A percentile compares a stretch with the other conserved stretches of the same genome.
phyloP scores from a whole-genome alignment of 2,329 filamentous ascomycete species.

The Clonostachys sp. region DNA sequence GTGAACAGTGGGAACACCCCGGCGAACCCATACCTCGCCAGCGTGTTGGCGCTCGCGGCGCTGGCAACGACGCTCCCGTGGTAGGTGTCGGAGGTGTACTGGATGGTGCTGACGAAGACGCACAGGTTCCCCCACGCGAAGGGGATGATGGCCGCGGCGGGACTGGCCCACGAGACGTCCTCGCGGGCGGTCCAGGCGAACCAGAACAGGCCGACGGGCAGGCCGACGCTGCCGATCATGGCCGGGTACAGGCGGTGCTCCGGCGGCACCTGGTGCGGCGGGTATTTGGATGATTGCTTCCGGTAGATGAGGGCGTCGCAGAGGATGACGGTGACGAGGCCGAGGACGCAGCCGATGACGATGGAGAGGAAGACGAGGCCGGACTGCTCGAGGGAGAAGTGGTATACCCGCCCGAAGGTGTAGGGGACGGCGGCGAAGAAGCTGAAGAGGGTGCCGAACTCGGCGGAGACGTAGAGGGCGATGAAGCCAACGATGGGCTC shows the following conservation, averaged over 20 bases:
- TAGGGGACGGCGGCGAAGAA: conserved; percentile 49
- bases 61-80: conserved; percentile 50
- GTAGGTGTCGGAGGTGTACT: conserved; percentile 53
- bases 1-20: conserved; percentile 58
- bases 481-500: conserved; percentile 60
- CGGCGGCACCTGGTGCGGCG: conserved; percentile 33
- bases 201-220: conserved; percentile 54
- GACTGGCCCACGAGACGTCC: conserved; percentile 42
- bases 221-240: conserved; percentile 50
- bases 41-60: conserved; percentile 53
- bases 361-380: conserved; percentile 40
- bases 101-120: conserved; percentile 48
- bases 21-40: conserved; percentile 50
- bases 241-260: conserved; percentile 55
- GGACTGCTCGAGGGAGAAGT: conserved; percentile 33
- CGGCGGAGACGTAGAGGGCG: conserved; percentile 42
- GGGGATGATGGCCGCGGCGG: conserved; percentile 44
- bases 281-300: conserved; percentile 20
- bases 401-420: conserved; percentile 38
- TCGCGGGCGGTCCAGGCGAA: conserved; percentile 50
- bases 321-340: conserved; percentile 8
- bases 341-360: conserved; percentile 32
- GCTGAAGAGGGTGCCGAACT: conserved; percentile 46
- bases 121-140: conserved; percentile 59
- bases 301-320: conserved; percentile 38